phyloP scores from a whole-genome alignment of 2,329 filamentous ascomycete genomes.

The Colletotrichum sp. region DNA sequence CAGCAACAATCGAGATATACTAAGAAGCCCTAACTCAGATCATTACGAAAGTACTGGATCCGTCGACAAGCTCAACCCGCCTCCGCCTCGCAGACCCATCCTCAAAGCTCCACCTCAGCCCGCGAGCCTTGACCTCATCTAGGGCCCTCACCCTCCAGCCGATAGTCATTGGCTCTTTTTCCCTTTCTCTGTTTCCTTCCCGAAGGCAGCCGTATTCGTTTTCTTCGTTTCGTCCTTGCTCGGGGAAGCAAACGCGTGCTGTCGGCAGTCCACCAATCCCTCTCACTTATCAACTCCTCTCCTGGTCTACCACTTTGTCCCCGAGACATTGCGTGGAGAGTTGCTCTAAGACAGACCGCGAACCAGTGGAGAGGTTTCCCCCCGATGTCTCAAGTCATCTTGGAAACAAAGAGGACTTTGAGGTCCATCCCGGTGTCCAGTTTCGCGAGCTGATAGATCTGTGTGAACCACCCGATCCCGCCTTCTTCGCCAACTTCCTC shows the following conservation, averaged over 20 bases:
- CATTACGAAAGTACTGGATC: slow-evolving; percentile 11
- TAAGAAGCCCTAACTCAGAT: slow-evolving; percentile 18
- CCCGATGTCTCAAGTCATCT: slow-evolving; percentile 36
- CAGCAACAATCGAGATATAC: slow-evolving; percentile 18
- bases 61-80: slow-evolving; percentile 13
- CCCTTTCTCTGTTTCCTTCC: not conserved
- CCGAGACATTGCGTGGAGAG: slow-evolving; percentile 22
- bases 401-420: slow-evolving; percentile 35
- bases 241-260: slow-evolving; percentile 7
- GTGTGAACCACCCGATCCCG: slow-evolving; percentile 23
- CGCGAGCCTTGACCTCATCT: slow-evolving; percentile 16
- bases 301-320: slow-evolving; percentile 2
- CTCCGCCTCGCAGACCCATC: slow-evolving; percentile 12
- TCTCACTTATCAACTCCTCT: not conserved
- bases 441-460: slow-evolving; percentile 24
- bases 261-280: not conserved
- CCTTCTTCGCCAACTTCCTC: slow-evolving; percentile 20
- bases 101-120: slow-evolving; percentile 21
- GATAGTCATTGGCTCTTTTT: slow-evolving; percentile 14
- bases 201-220: slow-evolving; percentile 1
- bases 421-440: slow-evolving; percentile 23
- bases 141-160: slow-evolving; percentile 15
- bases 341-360: slow-evolving; percentile 19
- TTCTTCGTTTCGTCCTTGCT: not conserved
- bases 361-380: slow-evolving; percentile 28